These are phyloP conservation scores for Tetrapisispora taiwanensis DNA, from an alignment of 805 yeast genomes.

Conservation along the genomic window DNA sequence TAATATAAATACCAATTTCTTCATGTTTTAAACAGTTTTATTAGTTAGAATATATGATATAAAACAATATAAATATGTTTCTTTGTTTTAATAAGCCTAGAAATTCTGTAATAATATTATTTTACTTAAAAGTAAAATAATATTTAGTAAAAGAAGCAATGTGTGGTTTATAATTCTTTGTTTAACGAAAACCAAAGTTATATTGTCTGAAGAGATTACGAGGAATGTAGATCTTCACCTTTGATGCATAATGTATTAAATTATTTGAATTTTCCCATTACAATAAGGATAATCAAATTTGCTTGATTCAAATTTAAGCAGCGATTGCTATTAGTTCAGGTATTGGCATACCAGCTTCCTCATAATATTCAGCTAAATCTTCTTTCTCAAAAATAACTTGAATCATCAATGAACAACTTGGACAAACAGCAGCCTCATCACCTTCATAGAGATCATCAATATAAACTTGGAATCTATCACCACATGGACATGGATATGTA, in stretches of 20 bases:
- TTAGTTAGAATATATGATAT: neutral
- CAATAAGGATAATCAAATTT: neutral
- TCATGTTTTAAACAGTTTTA: neutral
- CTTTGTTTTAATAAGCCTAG: too few relatives aligned
- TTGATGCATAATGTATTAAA: too few relatives aligned
- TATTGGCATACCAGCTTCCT: slow-evolving; percentile 27
- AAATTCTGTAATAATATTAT: too few relatives aligned
- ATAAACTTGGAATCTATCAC: slow-evolving; percentile 81
- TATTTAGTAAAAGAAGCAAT: too few relatives aligned
- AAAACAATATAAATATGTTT: neutral
- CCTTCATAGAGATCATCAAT: slow-evolving; percentile 84
- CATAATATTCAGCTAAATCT: slow-evolving; percentile 35
- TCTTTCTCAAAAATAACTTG: slow-evolving; percentile 75
- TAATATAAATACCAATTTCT: too few relatives aligned
- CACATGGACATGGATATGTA: slow-evolving; percentile 97
- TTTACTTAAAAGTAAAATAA: too few relatives aligned
- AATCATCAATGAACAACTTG: slow-evolving; percentile 89
- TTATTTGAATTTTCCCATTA: too few relatives aligned
- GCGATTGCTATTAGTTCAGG: slow-evolving; percentile 23
- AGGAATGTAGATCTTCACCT: too few relatives aligned
- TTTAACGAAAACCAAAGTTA: too few relatives aligned
- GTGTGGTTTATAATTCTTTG: too few relatives aligned
- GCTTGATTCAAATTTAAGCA: slow-evolving; percentile 1
- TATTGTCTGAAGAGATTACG: too few relatives aligned
- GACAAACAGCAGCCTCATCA: slow-evolving; percentile 91